Percentiles rank a stretch among this genome's conserved stretches.
Evolutionary conservation across 192 early-diverging fungal genomes (phyloP).

Genomic region (Phycomyces nitens): DNA sequence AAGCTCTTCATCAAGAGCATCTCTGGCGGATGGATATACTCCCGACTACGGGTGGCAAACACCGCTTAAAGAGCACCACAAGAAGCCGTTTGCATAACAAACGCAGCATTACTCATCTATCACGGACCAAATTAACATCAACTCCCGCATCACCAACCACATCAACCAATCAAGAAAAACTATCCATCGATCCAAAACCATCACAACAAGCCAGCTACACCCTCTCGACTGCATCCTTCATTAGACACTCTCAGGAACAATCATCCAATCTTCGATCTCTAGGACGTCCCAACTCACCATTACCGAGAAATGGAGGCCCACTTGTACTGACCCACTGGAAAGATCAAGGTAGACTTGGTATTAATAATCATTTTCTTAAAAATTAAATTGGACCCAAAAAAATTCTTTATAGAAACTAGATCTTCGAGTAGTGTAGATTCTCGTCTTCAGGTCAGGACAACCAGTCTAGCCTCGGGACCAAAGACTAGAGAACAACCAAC

Average conservation of each 20-base stretch:
- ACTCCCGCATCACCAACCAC: background rate
- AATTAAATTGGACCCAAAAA: too few relatives aligned
- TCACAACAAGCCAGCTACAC: background rate
- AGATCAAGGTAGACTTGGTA: background rate
- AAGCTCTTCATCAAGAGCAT: background rate
- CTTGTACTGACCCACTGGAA: background rate
- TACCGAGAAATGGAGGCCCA: background rate
- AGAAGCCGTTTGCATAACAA: background rate
- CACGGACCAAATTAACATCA: background rate
- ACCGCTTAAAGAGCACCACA: background rate
- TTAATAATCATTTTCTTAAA: too few relatives aligned
- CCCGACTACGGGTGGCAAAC: background rate
- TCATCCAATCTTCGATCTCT: background rate
- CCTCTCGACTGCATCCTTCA: background rate
- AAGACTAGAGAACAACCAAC: background rate
- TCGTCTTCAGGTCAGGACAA: too few relatives aligned
- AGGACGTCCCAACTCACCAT: background rate
- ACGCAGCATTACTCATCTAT: conserved; percentile 1
- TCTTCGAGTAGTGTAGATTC: too few relatives aligned
- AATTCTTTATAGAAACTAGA: too few relatives aligned
- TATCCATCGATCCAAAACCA: background rate
- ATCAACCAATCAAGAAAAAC: background rate
- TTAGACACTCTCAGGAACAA: background rate
- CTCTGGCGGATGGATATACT: conserved; percentile 1
- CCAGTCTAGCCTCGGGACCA: background rate